Base-by-base conservation (phyloP, 2,329 filamentous ascomycete species). In the Neoscytalidium dimidiatum region DNA sequence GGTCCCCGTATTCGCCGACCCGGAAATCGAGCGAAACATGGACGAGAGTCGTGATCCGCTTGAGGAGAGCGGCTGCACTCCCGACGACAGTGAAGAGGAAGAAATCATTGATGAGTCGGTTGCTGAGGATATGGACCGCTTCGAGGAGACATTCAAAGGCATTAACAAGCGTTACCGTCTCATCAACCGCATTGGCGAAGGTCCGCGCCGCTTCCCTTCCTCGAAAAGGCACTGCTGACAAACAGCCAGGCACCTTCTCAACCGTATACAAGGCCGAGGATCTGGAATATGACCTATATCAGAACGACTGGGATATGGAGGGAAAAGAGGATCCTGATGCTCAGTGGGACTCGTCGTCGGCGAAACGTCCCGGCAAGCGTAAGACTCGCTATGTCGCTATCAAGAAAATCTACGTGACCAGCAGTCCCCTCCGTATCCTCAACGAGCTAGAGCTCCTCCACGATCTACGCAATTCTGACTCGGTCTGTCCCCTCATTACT, bases 401-500 rank as follows among this genome's bases (percentile, higher is more conserved):
- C 78, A 99, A 99, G 82, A 99, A 99, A 82, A 99, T 99, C 71
- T 99, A 99, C 77, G 95, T 98, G 69, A 99, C 96, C 0, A 97
- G 94, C 68, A 97, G 93, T 70, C 95, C 95, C 0, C 85, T 89
- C 29, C 91, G 95, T 51, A 98, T 99, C 71, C 87, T 96, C 74
- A 99, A 99, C 80, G 95, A 99, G 79, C 88, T 99, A 19, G 94
- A 98, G 72, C 85, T 99, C 23, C 86, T 99, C 23, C 88, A 96
- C 75, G 93, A 97, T 74, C 86, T 99, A 8, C 87, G 91, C 57
- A 87, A 90, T 64, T 96, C 91, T 66, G 85, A 88, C 43, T 92
- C 92, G 1, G 94, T 99, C 28, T 98, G 95, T 71, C 94, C 95
- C 35, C 85, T 99, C 21, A 96, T 99, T 76, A 99, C 95, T 6